These are phyloP conservation scores for Zygosaccharomyces kombuchaensis DNA, from an alignment of 805 yeast genomes.

Conservation along the genomic window DNA sequence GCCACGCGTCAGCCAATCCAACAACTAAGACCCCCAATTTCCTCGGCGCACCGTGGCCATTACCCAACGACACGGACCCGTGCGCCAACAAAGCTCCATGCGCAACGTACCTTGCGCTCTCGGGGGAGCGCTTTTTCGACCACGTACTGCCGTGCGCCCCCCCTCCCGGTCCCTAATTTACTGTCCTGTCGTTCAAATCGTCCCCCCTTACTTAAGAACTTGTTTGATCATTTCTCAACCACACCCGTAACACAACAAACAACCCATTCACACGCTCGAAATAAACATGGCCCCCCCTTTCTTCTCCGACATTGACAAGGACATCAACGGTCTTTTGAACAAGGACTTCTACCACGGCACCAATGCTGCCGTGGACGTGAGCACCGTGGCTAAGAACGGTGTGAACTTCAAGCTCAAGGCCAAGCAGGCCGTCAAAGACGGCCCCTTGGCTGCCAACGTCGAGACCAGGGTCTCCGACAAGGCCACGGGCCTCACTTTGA, in stretches of 20 bases:
- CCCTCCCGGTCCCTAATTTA: no score
- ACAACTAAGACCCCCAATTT: not conserved
- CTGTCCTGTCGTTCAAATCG: no score
- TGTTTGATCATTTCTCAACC: not conserved
- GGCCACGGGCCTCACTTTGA: constrained; percentile 83
- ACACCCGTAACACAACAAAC: not conserved
- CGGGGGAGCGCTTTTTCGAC: not conserved
- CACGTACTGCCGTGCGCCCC: no score
- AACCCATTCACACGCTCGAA: not conserved
- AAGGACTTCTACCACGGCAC: constrained; percentile 91
- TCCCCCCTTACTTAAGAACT: not conserved
- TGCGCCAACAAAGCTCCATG: not conserved
- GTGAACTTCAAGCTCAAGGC: constrained; percentile 93
- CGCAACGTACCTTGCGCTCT: not conserved
- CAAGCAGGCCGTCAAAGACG: constrained; percentile 71
- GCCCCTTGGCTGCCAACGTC: constrained; percentile 78
- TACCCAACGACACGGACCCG: not conserved
- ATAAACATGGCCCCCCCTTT: constrained; percentile 73
- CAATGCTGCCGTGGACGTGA: constrained; percentile 82
- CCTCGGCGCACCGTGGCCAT: not conserved
- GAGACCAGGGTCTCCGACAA: constrained; percentile 93
- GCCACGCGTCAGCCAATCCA: not conserved
- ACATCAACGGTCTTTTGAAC: constrained; percentile 83
- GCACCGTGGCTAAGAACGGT: constrained; percentile 94
- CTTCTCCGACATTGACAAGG: constrained; percentile 89